Percentiles rank a stretch among this genome's conserved stretches.
Evolutionary conservation across 1,284 basidiomycete genomes (phyloP).

Genomic region (Puccinia horiana): DNA sequence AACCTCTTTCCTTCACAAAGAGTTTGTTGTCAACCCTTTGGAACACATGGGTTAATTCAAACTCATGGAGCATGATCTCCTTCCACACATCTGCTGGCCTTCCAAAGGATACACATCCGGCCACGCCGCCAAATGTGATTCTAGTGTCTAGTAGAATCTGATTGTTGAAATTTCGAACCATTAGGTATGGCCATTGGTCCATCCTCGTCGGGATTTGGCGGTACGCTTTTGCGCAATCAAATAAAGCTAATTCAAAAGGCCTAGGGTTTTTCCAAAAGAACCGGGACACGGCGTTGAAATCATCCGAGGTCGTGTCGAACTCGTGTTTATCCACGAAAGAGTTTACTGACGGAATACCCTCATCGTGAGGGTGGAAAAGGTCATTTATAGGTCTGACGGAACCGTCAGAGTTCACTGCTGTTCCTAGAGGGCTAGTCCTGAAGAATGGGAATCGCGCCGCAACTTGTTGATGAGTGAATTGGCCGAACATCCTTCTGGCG

Average conservation of each 20-base stretch:
- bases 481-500: constrained; percentile 17
- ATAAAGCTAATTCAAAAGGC: background rate
- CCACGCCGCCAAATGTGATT: background rate
- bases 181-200: constrained; percentile 4
- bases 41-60: background rate
- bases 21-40: background rate
- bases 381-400: constrained; percentile 6
- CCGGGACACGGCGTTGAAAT: background rate
- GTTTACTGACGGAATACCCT: background rate
- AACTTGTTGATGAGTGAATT: background rate
- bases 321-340: background rate
- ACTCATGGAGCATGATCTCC: background rate
- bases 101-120: background rate
- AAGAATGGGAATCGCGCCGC: background rate
- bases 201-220: background rate
- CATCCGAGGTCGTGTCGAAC: constrained; percentile 15
- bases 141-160: background rate
- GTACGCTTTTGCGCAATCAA: background rate
- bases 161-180: background rate
- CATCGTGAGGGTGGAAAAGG: background rate
- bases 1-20: background rate
- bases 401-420: background rate
- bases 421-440: background rate
- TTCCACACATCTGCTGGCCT: constrained; percentile 16
- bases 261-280: background rate